A percentile compares a stretch with the other conserved stretches of the same genome.
Conservation (phyloP, 352 stramenopile species). For the Phytopythium montanum region DNA sequence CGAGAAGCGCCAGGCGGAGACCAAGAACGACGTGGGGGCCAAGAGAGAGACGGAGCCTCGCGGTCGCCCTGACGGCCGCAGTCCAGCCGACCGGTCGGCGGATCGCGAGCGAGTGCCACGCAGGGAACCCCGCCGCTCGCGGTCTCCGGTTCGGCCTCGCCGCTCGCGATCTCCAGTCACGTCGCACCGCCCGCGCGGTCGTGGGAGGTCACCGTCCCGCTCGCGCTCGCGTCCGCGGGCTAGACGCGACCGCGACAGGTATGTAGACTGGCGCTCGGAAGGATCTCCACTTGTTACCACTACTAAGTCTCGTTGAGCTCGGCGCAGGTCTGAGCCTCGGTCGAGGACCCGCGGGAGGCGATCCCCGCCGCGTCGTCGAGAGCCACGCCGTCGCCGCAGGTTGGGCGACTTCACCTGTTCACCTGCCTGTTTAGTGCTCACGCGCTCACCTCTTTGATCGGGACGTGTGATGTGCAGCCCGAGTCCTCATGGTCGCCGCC, state of each 20-base stretch:
- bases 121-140: background rate
- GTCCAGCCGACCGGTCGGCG: background rate
- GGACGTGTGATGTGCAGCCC: background rate
- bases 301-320: background rate
- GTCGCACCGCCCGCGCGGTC: background rate
- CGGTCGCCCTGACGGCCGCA: background rate
- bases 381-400: background rate
- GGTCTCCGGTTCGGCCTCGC: background rate
- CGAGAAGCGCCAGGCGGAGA: background rate
- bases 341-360: slow-evolving; percentile 18
- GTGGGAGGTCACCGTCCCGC: background rate
- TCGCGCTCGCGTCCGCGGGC: background rate
- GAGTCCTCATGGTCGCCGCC: background rate
- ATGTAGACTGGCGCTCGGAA: background rate
- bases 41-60: background rate
- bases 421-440: background rate
- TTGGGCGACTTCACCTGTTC: background rate
- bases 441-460: background rate
- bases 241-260: background rate
- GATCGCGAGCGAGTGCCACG: background rate
- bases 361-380: slow-evolving; percentile 2
- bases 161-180: background rate
- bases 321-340: slow-evolving; percentile 22
- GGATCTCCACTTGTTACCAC: background rate
- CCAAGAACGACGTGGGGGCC: background rate